These are phyloP conservation scores for Annulohypoxylon truncatum DNA, from an alignment of 2,329 filamentous ascomycete species.

Conservation along the genomic window DNA sequence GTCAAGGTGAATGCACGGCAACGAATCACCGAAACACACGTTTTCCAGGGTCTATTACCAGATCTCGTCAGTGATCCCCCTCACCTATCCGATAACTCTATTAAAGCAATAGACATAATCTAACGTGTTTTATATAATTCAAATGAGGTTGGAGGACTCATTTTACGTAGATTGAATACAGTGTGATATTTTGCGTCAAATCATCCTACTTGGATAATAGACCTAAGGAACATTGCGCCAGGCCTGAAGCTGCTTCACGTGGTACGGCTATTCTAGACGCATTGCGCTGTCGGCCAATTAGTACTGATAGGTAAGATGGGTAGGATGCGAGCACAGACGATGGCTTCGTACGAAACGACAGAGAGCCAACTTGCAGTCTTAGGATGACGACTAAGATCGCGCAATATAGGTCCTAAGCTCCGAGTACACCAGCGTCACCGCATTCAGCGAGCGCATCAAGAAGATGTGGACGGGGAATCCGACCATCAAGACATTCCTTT, in stretches of 20 bases:
- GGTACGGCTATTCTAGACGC: not conserved
- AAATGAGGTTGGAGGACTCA: not conserved
- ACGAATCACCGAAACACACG: not conserved
- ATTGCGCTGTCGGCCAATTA: not conserved
- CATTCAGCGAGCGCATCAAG: not conserved
- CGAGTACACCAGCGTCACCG: not conserved
- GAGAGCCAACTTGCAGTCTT: not conserved
- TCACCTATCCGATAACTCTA: not conserved
- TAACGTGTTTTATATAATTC: not conserved
- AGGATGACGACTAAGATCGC: not conserved
- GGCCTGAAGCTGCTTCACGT: not conserved
- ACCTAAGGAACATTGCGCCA: not conserved
- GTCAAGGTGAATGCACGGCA: not conserved
- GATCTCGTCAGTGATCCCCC: not conserved
- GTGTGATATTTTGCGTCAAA: not conserved
- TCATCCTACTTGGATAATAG: not conserved
- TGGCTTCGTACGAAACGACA: not conserved
- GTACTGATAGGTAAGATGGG: not conserved
- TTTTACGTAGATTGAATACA: not conserved
- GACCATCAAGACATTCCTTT: not conserved
- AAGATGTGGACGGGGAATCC: not conserved
- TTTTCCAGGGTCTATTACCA: not conserved
- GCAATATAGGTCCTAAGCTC: not conserved
- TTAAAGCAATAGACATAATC: not conserved
- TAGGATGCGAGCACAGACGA: not conserved